Evolutionary conservation across 148 eudicot species (phyloP), one percentile per base, ranked within the genome.

Genomic region (Oxyria digyna): DNA sequence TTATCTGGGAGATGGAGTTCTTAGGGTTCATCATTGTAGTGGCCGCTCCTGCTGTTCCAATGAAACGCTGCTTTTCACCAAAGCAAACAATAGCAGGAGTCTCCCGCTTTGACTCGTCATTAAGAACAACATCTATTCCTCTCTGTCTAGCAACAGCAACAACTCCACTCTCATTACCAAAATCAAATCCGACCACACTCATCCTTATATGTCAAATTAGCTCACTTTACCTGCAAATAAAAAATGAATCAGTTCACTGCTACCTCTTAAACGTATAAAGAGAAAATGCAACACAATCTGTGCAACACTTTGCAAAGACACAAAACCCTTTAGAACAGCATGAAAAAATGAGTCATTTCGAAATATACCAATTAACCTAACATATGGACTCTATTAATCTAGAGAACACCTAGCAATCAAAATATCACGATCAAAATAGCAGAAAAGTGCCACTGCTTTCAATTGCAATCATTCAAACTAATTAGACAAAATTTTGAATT

Each of bases 91-190:
- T 33, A 37, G 98, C 91, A 31, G 94, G 98, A 69, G 96, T 89
- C 74, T 92, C 89, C 37, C 94, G 81, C 71, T 89, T 92, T 1
- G 98, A 92, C 69, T 92, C 96, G 43, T 92, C 98, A 59, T 92
- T 92, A 37, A 92, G 91, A 35, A 89, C 96, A 63, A 92, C 89
- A 78, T 92, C 96, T 24, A 92, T 92, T 4, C 94, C 96, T 72
- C 98, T 87, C 74, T 89, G 98, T 81, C 98, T 89, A 33, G 98
- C 97, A 68, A 89, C 96, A n/a, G 97, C 96, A 50, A 92, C 97
- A 31, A 92, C 96, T 21, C 97, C 75, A 54, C 87, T 89, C 88
- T 92, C 96, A 70, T 92, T 92, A 35, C 97, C 97, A 69, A 89
- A 77, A 77, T 92, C 96, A 78, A 92, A 85, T 68, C 98, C 98